Evolutionary conservation across 73 alveolate genomes (phyloP).

Genomic region (Paramecium primaurelia): DNA sequence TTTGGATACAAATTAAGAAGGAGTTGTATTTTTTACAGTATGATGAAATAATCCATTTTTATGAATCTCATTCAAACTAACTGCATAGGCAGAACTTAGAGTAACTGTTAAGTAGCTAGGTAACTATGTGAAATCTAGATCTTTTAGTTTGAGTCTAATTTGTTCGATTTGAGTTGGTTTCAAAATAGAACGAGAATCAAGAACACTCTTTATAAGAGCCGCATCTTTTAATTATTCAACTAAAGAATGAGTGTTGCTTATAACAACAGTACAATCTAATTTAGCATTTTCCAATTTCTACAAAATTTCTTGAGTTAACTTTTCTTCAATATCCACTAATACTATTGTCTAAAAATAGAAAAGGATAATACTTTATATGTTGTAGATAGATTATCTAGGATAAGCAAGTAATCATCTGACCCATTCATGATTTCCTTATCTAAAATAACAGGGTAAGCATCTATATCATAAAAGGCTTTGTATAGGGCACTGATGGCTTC

Average conservation of each 20-base stretch:
- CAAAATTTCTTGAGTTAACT: background rate
- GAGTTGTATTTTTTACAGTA: background rate
- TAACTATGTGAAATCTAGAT: background rate
- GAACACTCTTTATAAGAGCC: background rate
- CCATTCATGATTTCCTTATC: constrained; percentile 53
- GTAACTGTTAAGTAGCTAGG: constrained; percentile 15
- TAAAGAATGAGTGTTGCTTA: background rate
- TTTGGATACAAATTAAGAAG: background rate
- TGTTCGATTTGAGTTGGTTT: background rate
- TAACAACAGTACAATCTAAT: background rate
- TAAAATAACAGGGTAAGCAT: constrained; percentile 75
- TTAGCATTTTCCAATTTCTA: background rate
- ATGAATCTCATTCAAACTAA: background rate
- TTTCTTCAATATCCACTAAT: constrained; percentile 3
- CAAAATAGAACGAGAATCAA: constrained; percentile 6
- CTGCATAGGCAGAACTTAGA: background rate
- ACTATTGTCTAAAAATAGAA: constrained; percentile 50
- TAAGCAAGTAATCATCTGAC: constrained; percentile 53
- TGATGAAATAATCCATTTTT: background rate
- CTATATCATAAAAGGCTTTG: constrained; percentile 68
- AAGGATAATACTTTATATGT: constrained; percentile 62
- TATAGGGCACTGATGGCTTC: constrained; percentile 68
- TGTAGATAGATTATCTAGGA: constrained; percentile 64
- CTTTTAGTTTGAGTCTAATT: background rate
- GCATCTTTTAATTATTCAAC: background rate